phyloP scores from a whole-genome alignment of 495 filamentous ascomycete species.

The Annulohypoxylon nitens region DNA sequence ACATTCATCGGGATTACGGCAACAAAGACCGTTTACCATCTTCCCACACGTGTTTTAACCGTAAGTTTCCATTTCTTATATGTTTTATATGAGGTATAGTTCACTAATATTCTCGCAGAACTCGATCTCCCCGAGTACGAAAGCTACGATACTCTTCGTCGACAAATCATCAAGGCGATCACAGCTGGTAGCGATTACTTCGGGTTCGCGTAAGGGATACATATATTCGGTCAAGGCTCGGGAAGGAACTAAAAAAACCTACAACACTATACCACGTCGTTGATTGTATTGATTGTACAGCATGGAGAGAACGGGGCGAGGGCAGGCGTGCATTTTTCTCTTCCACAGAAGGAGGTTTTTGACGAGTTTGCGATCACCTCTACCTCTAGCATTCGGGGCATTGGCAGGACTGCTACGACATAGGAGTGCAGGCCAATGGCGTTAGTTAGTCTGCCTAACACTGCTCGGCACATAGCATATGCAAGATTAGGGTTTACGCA shows the following conservation, averaged over 20 bases:
- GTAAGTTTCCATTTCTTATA: constrained; percentile 70
- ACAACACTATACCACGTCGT: constrained; percentile 20
- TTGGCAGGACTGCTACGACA: constrained; percentile 24
- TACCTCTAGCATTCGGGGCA: constrained; percentile 29
- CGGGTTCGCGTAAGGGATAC: constrained; percentile 82
- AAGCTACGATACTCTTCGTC: constrained; percentile 89
- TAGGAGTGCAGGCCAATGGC: constrained; percentile 49
- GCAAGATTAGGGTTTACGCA: constrained; percentile 40
- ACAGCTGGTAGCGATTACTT: constrained; percentile 98
- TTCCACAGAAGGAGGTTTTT: constrained; percentile 16
- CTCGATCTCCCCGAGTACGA: constrained; percentile 99
- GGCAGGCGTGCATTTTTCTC: constrained; percentile 30
- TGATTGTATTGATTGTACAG: constrained; percentile 42
- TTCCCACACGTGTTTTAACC: constrained; percentile 99
- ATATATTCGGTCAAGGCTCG: constrained; percentile 9
- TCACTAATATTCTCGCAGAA: constrained; percentile 70
- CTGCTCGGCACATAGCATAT: constrained; percentile 30
- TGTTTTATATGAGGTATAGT: constrained; percentile 16
- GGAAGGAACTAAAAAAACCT: not conserved
- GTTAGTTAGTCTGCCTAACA: constrained; percentile 25
- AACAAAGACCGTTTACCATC: constrained; percentile 97
- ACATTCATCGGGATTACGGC: constrained; percentile 98
- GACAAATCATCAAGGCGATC: constrained; percentile 91
- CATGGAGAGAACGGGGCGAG: constrained; percentile 32
- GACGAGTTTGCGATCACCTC: constrained; percentile 20